phyloP scores from a whole-genome alignment of 495 filamentous ascomycete genomes.

The Clohesyomyces aquaticus region DNA sequence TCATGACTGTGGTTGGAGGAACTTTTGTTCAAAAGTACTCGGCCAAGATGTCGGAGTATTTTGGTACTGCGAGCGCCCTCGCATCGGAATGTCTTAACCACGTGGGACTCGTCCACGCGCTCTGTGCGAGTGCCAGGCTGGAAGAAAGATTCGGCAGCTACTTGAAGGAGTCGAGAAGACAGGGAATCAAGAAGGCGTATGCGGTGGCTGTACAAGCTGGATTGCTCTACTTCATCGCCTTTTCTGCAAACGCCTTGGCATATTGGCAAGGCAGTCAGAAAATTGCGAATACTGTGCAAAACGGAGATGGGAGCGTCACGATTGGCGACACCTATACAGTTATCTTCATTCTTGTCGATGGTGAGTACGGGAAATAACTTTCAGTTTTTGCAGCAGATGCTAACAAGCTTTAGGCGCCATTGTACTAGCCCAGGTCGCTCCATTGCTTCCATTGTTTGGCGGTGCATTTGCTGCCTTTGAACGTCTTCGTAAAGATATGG shows the following conservation, averaged over 20 bases:
- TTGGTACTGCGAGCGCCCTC: conserved; percentile 55
- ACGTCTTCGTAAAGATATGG: conserved; percentile 57
- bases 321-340: conserved; percentile 67
- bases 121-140: conserved; percentile 51
- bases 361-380: conserved; percentile 45
- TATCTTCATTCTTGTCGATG: conserved; percentile 68
- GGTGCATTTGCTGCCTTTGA: conserved; percentile 59
- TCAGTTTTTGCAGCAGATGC: conserved; percentile 15
- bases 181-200: conserved; percentile 62
- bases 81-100: conserved; percentile 54
- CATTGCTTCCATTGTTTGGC: conserved; percentile 63
- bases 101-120: conserved; percentile 56
- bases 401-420: conserved; percentile 53
- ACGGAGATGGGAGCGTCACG: conserved; percentile 45
- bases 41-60: conserved; percentile 55
- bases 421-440: conserved; percentile 65
- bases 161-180: conserved; percentile 53
- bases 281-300: conserved; percentile 55
- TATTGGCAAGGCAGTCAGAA: conserved; percentile 66
- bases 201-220: conserved; percentile 66
- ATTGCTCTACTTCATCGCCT: conserved; percentile 68
- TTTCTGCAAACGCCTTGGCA: conserved; percentile 65
- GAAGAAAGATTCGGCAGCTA: conserved; percentile 59
- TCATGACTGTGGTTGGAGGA: conserved; percentile 67
- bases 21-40: conserved; percentile 64